Conservation (phyloP, 2,329 filamentous ascomycete species). For the Exserohilum rostratum region DNA sequence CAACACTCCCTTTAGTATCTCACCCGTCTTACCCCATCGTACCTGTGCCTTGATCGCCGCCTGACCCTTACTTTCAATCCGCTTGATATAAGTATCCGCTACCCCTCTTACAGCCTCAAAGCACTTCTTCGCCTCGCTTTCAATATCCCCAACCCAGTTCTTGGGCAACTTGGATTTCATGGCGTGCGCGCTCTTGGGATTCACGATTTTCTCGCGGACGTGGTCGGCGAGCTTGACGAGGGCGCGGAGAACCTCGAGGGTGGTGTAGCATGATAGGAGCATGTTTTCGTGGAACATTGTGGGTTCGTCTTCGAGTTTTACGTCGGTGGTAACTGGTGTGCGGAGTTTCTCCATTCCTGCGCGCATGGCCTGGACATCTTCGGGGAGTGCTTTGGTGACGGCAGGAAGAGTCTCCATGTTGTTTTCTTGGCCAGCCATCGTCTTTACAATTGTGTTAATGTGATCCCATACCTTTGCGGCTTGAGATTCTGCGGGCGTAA, state of each 20-base stretch:
- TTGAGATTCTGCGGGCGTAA: conserved; percentile 5
- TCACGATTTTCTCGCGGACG: conserved; percentile 22
- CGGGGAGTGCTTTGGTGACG: not conserved
- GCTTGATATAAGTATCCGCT: conserved; percentile 23
- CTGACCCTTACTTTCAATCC: conserved; percentile 28
- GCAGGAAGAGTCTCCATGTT: not conserved
- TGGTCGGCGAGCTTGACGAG: conserved; percentile 20
- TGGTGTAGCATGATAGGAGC: conserved; percentile 30
- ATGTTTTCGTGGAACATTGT: conserved; percentile 32
- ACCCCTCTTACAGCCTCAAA: conserved; percentile 23
- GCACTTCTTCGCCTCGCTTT: conserved; percentile 14
- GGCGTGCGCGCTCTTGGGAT: conserved; percentile 23
- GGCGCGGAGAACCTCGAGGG: conserved; percentile 30
- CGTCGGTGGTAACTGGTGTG: conserved; percentile 6
- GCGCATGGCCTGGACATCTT: conserved; percentile 14
- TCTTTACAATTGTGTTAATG: conserved; percentile 1
- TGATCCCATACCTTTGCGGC: not conserved
- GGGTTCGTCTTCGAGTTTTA: conserved; percentile 18
- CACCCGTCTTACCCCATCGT: conserved; percentile 31
- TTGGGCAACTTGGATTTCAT: conserved; percentile 24
- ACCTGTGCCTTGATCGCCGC: conserved; percentile 31
- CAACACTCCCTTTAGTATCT: conserved; percentile 26
- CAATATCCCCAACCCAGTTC: conserved; percentile 19
- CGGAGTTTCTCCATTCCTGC: conserved; percentile 18
- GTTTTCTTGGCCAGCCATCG: not conserved